These are phyloP conservation scores for Leccinum obscurum DNA, from an alignment of 768 basidiomycete species.

Conservation along the genomic window DNA sequence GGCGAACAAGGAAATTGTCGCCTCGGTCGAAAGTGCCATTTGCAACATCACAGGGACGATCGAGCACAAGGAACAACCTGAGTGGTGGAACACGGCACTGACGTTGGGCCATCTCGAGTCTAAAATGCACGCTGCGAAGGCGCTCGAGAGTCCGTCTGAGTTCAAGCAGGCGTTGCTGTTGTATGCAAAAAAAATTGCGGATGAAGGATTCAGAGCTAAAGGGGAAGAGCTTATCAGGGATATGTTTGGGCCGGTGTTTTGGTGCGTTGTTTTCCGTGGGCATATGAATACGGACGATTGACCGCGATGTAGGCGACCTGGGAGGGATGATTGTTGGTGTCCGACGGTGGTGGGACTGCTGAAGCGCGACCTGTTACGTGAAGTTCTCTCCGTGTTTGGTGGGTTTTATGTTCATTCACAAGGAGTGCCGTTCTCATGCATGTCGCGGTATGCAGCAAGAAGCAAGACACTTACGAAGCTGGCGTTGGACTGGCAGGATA, in stretches of 20 bases:
- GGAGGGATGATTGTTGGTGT: slow-evolving; percentile 62
- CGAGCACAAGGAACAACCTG: slow-evolving; percentile 52
- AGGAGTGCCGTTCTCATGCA: slow-evolving; percentile 10
- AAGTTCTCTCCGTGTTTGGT: slow-evolving; percentile 82
- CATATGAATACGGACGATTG: background rate
- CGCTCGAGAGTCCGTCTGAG: slow-evolving; percentile 81
- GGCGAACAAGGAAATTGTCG: slow-evolving; percentile 53
- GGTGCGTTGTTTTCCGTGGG: slow-evolving; percentile 49
- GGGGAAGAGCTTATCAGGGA: slow-evolving; percentile 92
- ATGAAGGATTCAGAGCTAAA: slow-evolving; percentile 85
- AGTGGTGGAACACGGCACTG: slow-evolving; percentile 82
- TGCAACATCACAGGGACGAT: slow-evolving; percentile 39
- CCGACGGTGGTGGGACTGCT: slow-evolving; percentile 66
- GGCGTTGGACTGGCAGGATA: slow-evolving; percentile 82
- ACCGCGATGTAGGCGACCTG: slow-evolving; percentile 55
- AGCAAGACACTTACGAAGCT: slow-evolving; percentile 76
- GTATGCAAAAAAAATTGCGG: slow-evolving; percentile 85
- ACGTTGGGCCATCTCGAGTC: slow-evolving; percentile 90
- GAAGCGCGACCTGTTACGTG: slow-evolving; percentile 82
- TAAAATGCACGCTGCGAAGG: slow-evolving; percentile 67
- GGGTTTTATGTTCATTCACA: slow-evolving; percentile 26
- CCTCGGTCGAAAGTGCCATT: slow-evolving; percentile 54
- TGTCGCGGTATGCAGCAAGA: slow-evolving; percentile 45
- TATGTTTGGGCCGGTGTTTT: slow-evolving; percentile 86
- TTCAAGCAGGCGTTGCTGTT: slow-evolving; percentile 72